Base-by-base conservation (phyloP, 2,329 filamentous ascomycete species). In the Fusarium pseudocircinatum region DNA sequence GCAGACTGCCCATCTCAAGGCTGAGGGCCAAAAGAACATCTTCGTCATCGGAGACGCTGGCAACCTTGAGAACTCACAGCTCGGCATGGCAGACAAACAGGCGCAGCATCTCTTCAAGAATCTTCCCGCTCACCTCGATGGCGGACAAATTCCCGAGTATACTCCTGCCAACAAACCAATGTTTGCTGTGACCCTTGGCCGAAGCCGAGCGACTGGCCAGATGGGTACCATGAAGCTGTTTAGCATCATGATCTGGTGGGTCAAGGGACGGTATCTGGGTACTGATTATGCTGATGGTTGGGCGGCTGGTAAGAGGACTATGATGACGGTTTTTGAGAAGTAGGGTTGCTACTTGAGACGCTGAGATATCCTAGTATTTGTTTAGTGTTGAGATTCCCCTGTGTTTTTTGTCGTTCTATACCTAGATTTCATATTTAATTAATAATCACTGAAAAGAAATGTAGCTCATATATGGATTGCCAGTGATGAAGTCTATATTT, bases 11-110 rank as follows among this genome's bases (percentile, higher is more conserved):
- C 78, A 74, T 28, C 78, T 87, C 16, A 82, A 82, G 46, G 79
- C 78, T 4, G 76, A 80, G 12, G 80, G 79, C 3, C 68, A 83
- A 67, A 58, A 72, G 14, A 83, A 86, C 75, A 80, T 87, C 56
- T 87, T 86, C 73, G 80, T 85, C 24, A 61, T 84, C 8, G 85
- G 85, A 36, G 85, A 87, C 63, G 83, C 79, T 0, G 84, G 84
- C 14, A 81, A 80, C 72, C 79, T 86, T 24, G 83, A 86, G 73
- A 64, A 54, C 4, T 73, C 77, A 36, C 83, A 82, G 66, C 78
- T 78, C 2, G 58, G 71, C 10, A 46, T 75, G 30, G 79, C 81
- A 16, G 81, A 82, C 37, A 50, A 75, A 6, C 84, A 85, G 76
- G 58, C 76, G 7, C 60, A 67, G 26, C 79, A 84, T 60, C 68